These are phyloP conservation scores for Talaromyces thailandensis DNA, from an alignment of 495 filamentous ascomycete genomes.

Conservation along the genomic window DNA sequence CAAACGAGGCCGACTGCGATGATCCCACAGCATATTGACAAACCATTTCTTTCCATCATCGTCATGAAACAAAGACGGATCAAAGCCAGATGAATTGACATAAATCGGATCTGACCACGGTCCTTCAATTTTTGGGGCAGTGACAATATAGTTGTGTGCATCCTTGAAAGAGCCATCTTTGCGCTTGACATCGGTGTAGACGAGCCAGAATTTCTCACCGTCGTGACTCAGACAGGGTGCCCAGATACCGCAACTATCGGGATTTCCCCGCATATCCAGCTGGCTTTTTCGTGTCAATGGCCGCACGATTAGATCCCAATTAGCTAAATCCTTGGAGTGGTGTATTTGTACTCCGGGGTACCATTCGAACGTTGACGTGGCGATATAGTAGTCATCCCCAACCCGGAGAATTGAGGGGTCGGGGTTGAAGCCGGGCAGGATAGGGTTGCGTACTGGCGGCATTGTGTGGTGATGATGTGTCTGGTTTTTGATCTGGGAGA, in stretches of 20 bases:
- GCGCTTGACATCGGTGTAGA: slow-evolving; percentile 7
- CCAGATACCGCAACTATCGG: slow-evolving; percentile 53
- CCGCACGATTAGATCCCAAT: slow-evolving; percentile 41
- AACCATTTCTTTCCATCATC: slow-evolving; percentile 35
- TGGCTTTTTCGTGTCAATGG: slow-evolving; percentile 17
- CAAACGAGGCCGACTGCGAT: neutral
- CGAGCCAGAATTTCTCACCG: slow-evolving; percentile 46
- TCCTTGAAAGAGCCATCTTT: slow-evolving; percentile 8
- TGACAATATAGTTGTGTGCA: slow-evolving; percentile 43
- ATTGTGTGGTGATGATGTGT: neutral
- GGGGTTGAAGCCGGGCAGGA: slow-evolving; percentile 54
- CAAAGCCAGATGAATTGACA: slow-evolving; percentile 45
- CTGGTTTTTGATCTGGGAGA: neutral
- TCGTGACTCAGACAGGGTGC: slow-evolving; percentile 53
- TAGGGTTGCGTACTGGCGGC: slow-evolving; percentile 35
- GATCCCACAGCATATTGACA: slow-evolving; percentile 9
- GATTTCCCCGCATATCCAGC: slow-evolving; percentile 21
- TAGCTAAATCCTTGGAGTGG: slow-evolving; percentile 46
- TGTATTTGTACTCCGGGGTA: slow-evolving; percentile 52
- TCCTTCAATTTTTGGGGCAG: slow-evolving; percentile 33
- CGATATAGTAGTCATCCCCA: slow-evolving; percentile 51
- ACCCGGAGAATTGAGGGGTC: slow-evolving; percentile 53
- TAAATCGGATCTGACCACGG: slow-evolving; percentile 50
- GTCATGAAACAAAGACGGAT: slow-evolving; percentile 52
- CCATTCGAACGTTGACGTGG: slow-evolving; percentile 56